These are phyloP conservation scores for Daedalea quercina DNA, from an alignment of 768 basidiomycete species.

Conservation along the genomic window DNA sequence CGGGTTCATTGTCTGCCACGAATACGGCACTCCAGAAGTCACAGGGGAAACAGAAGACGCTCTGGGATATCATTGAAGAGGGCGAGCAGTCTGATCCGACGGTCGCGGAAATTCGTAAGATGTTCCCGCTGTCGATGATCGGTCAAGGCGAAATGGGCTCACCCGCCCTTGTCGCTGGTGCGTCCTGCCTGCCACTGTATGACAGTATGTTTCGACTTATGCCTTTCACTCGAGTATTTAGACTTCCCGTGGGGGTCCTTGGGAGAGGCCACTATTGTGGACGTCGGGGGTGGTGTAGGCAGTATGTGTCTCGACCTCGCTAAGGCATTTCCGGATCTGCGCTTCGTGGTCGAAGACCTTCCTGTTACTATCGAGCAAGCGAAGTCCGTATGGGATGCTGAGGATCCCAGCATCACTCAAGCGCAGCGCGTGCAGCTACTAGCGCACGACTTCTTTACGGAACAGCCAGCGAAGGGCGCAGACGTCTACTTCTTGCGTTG, in stretches of 20 bases:
- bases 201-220: background rate
- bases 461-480: slow-evolving; percentile 1
- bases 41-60: background rate
- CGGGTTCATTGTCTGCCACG: background rate
- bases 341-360: slow-evolving; percentile 17
- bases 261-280: slow-evolving; percentile 8
- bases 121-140: slow-evolving; percentile 7
- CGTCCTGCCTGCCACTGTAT: slow-evolving; percentile 5
- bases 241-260: slow-evolving; percentile 10
- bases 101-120: background rate
- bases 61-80: slow-evolving; percentile 6
- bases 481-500: background rate
- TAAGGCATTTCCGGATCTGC: slow-evolving; percentile 10
- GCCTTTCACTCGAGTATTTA: background rate
- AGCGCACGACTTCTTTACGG: slow-evolving; percentile 4
- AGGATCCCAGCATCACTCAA: slow-evolving; percentile 1
- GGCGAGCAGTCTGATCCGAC: background rate
- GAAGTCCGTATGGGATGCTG: slow-evolving; percentile 1
- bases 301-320: slow-evolving; percentile 10
- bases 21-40: slow-evolving; percentile 5
- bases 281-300: slow-evolving; percentile 11
- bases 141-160: background rate
- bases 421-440: background rate
- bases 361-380: slow-evolving; percentile 8
- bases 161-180: background rate